These are phyloP conservation scores for Lophium mytilinum DNA, from an alignment of 495 filamentous ascomycete genomes.

Conservation along the genomic window DNA sequence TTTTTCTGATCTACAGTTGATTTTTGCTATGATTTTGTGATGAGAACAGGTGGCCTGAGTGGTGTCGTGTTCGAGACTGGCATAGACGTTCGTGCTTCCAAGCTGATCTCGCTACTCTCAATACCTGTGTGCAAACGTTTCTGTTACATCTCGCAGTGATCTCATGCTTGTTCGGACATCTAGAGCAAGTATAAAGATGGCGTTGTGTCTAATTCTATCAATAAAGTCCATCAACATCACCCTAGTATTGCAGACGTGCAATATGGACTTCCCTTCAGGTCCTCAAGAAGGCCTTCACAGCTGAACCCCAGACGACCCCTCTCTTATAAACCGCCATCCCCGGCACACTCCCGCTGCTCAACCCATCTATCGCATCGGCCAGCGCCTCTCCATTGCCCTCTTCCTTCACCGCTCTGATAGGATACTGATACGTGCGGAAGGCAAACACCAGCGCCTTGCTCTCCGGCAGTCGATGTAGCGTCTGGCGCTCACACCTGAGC, in stretches of 20 bases:
- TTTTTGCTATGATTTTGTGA: too few species aligned
- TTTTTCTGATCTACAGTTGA: too few species aligned
- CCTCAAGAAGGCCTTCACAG: slow-evolving; percentile 51
- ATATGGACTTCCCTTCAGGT: slow-evolving; percentile 13
- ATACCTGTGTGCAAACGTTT: neutral
- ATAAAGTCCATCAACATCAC: neutral
- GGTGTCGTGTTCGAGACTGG: too few species aligned
- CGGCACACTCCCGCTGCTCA: slow-evolving; percentile 59
- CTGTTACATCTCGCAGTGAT: neutral
- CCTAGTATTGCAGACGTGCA: neutral
- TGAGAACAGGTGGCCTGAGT: too few species aligned
- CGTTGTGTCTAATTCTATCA: neutral
- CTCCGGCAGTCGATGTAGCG: slow-evolving; percentile 60
- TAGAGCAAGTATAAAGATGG: neutral
- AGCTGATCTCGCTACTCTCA: neutral
- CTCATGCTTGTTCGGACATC: neutral
- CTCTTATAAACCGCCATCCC: slow-evolving; percentile 64
- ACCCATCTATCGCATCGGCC: slow-evolving; percentile 63
- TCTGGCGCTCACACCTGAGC: slow-evolving; percentile 69
- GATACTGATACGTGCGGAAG: slow-evolving; percentile 75
- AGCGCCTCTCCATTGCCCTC: slow-evolving; percentile 59
- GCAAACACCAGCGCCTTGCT: slow-evolving; percentile 63
- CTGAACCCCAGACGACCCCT: slow-evolving; percentile 56
- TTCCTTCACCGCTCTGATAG: slow-evolving; percentile 55
- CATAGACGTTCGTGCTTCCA: too few species aligned